phyloP scores from a whole-genome alignment of 306 rosid genomes.

The Corylus americana region DNA sequence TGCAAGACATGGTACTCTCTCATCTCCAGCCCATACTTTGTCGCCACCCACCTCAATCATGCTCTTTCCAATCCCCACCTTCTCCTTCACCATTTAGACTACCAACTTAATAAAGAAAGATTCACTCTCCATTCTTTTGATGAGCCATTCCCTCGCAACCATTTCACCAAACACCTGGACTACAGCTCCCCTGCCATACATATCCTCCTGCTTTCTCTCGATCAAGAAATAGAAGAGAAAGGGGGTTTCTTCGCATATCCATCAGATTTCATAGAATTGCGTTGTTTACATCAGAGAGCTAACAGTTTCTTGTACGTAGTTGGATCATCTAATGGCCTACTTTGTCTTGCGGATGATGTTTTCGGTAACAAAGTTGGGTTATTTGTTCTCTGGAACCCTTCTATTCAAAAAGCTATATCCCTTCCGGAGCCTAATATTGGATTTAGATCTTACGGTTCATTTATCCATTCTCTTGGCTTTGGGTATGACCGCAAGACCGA shows the following conservation, averaged over 20 bases:
- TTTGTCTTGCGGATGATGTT: not conserved
- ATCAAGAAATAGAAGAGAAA: not conserved
- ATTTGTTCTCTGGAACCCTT: slow-evolving; percentile 4
- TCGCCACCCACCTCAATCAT: not conserved
- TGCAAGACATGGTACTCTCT: not conserved
- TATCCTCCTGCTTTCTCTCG: not conserved
- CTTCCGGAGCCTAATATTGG: not conserved
- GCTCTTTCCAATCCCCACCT: not conserved
- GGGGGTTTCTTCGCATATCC: slow-evolving; percentile 3
- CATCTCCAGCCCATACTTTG: not conserved
- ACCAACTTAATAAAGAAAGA: not conserved
- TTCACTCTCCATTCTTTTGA: not conserved
- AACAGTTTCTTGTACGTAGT: not conserved
- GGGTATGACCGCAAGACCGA: not conserved
- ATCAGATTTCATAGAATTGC: not conserved
- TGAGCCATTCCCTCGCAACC: not conserved
- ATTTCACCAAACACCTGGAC: not conserved
- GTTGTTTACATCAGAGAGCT: not conserved
- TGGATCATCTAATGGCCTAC: not conserved
- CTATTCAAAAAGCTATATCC: not conserved
- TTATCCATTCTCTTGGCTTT: not conserved
- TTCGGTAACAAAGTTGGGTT: too few relatives aligned
- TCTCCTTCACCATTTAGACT: not conserved
- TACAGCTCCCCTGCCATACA: not conserved
- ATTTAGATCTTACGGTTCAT: too few relatives aligned